Base-by-base conservation (phyloP, 2,329 filamentous ascomycete genomes). In the Didymella pinodella region DNA sequence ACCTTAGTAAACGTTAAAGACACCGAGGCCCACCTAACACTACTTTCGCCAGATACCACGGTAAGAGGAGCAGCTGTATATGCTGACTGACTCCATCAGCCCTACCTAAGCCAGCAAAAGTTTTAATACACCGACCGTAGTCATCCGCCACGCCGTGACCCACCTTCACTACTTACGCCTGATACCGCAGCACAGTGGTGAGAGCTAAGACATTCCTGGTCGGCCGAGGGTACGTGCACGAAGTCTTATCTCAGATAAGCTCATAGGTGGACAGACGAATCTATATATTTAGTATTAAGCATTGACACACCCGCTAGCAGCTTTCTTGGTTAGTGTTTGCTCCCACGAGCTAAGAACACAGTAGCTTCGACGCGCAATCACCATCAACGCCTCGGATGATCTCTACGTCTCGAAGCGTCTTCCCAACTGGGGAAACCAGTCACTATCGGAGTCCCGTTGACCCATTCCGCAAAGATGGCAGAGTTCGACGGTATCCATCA, bases 221-320 rank as follows among this genome's bases (percentile, higher is more conserved):
- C 32, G 41, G 49, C 32, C 38, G 41, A 55, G 56, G 57, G 58
- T 50, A 59, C 64, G 64, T 66, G 64, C 64, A 59, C 55, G 18
- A 57, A 58, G 45, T 57, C 62, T 65, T 65, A 66, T 63, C 53
- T 61, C 8, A 48, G 62, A 66, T 55, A 65, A 65, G 64, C 64
- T 65, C 54, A 63, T 55, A 36, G 32, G 32, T 36, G 22, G 22
- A 22, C 32, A 36, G 32, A 36, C 16, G 14, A 48, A 59, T 59
- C 41, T 51, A 20, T 29, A 45, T 45, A 56, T 56, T 38, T 16
- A 45, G 36, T 45, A 48, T 46, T 54, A 65, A 65, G 63, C 63
- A 59, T 64, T 65, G 56, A 65, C 56, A 60, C 59, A 52, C 58
- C 55, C 54, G 62, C 64, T 65, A 65, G 64, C 61, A 54, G 22